Conservation (phyloP, 2,329 filamentous ascomycete genomes). For the Tricladium varicosporioides region DNA sequence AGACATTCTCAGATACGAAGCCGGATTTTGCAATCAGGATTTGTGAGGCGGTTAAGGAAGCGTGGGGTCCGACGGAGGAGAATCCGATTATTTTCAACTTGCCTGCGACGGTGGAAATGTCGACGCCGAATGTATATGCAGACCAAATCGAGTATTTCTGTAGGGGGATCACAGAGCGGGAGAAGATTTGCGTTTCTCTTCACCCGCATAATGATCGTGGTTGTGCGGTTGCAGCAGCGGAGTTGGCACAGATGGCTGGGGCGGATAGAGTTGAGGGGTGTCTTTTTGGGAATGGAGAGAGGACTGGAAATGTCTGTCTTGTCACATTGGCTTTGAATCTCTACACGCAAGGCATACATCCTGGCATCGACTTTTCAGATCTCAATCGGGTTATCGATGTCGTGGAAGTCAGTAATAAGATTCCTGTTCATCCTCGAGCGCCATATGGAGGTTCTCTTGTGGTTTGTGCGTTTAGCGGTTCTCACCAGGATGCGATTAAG, state of each 20-base stretch:
- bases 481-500: constrained; percentile 94
- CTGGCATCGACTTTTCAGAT: constrained; percentile 87
- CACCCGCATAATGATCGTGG: constrained; percentile 96
- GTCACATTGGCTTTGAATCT: constrained; percentile 91
- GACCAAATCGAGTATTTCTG: constrained; percentile 98
- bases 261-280: constrained; percentile 93
- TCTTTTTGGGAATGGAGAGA: constrained; percentile 90
- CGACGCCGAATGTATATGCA: constrained; percentile 92
- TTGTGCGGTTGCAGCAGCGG: constrained; percentile 83
- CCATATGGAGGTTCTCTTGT: constrained; percentile 91
- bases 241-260: constrained; percentile 93
- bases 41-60: constrained; percentile 90
- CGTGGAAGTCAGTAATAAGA: constrained; percentile 92
- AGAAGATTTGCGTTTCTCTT: constrained; percentile 84
- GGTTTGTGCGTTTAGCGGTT: constrained; percentile 88
- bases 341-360: constrained; percentile 88
- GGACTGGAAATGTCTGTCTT: constrained; percentile 93
- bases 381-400: constrained; percentile 81
- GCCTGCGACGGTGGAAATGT: constrained; percentile 91
- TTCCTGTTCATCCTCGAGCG: constrained; percentile 83
- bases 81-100: constrained; percentile 95
- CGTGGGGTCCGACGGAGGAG: constrained; percentile 79
- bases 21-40: constrained; percentile 80
- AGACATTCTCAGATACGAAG: constrained; percentile 87
- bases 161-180: constrained; percentile 75